These are phyloP conservation scores for Adansonia gregorii DNA, from an alignment of 441 rosid species.

Conservation along the genomic window DNA sequence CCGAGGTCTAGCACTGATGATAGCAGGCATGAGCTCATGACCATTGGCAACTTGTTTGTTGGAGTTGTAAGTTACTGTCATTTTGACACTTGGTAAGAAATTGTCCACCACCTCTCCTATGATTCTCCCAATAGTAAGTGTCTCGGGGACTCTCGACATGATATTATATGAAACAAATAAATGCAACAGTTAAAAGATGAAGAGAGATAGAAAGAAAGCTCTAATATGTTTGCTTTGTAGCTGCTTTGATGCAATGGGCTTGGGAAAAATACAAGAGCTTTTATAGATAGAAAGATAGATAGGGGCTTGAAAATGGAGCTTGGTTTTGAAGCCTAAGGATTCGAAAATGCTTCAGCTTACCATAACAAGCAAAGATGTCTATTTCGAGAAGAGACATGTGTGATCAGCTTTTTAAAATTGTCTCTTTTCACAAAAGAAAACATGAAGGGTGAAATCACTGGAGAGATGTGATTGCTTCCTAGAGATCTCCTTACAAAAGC, in stretches of 20 bases:
- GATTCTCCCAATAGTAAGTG: constrained; percentile 61
- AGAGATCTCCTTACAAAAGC: constrained; percentile 4
- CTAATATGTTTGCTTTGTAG: neutral
- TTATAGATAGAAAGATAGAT: constrained; percentile 37
- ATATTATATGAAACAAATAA: neutral
- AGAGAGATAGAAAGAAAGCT: neutral
- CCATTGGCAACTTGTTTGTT: constrained; percentile 67
- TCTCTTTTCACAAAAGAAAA: constrained; percentile 1
- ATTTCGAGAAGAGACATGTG: constrained; percentile 32
- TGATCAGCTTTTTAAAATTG: constrained; percentile 18
- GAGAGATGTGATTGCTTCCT: constrained; percentile 21
- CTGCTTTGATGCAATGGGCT: constrained; percentile 3
- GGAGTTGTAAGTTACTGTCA: constrained; percentile 51
- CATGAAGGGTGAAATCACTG: constrained; percentile 20
- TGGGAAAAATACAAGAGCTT: constrained; percentile 21
- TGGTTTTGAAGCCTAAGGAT: constrained; percentile 36
- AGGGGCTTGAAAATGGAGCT: constrained; percentile 16
- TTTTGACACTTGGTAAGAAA: constrained; percentile 54
- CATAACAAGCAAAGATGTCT: constrained; percentile 19
- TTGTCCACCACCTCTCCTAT: constrained; percentile 67
- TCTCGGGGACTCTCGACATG: constrained; percentile 61
- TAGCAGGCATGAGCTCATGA: constrained; percentile 57
- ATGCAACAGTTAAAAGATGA: neutral
- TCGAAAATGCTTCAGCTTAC: constrained; percentile 39
- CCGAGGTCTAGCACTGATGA: constrained; percentile 49